Evolutionary conservation across 1,284 basidiomycete genomes (phyloP).

Genomic region (Rhodotorula sp.): DNA sequence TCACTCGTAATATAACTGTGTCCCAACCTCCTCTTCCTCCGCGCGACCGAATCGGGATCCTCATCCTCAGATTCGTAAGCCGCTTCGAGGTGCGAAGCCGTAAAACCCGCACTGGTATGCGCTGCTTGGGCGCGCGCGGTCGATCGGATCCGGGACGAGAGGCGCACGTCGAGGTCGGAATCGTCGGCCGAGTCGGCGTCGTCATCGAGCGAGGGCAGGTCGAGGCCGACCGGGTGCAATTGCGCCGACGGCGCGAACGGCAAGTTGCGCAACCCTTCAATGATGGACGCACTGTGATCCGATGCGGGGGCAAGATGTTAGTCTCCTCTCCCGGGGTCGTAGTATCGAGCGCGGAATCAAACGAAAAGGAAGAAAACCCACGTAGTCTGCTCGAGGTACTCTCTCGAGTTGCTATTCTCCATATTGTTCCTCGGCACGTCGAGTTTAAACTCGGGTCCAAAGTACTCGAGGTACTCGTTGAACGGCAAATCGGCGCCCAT

Average conservation of each 20-base stretch:
- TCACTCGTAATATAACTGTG: conserved; percentile 21
- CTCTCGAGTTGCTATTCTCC: conserved; percentile 85
- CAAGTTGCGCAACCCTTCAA: conserved; percentile 75
- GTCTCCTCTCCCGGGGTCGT: neutral
- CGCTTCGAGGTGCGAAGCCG: conserved; percentile 13
- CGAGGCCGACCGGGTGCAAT: conserved; percentile 76
- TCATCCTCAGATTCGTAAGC: conserved; percentile 25
- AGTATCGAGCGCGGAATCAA: neutral
- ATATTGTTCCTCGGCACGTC: conserved; percentile 90
- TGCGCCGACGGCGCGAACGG: conserved; percentile 81
- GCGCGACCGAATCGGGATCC: conserved; percentile 17
- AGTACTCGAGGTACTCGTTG: conserved; percentile 98
- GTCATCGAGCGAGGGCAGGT: conserved; percentile 55
- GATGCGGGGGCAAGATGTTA: neutral
- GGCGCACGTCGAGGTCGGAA: conserved; percentile 49
- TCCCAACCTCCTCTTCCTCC: conserved; percentile 11
- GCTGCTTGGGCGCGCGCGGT: conserved; percentile 9
- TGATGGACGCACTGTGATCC: conserved; percentile 60
- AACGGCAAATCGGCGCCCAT: conserved; percentile 84
- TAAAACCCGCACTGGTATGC: neutral
- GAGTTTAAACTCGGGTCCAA: conserved; percentile 89
- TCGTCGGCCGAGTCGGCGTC: conserved; percentile 53
- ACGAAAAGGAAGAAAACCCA: conserved; percentile 46
- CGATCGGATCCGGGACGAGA: conserved; percentile 39
- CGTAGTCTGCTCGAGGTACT: conserved; percentile 80